Base-by-base conservation (phyloP, 257 asterid species). In the Penstemon davidsonii region DNA sequence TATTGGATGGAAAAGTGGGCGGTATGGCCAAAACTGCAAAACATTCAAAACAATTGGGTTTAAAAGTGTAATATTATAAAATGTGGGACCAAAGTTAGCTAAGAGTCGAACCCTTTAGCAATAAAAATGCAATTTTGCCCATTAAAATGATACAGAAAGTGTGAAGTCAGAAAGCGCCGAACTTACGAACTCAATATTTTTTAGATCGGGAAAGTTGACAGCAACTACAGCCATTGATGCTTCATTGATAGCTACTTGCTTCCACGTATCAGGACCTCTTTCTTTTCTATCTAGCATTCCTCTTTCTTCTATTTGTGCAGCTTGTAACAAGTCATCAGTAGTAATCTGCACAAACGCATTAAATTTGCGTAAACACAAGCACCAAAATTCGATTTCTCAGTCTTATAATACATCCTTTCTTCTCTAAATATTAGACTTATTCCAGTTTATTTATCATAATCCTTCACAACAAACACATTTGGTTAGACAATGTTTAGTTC, bases 281-380 rank as follows among this genome's bases (percentile, higher is more conserved):
- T 88, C 97, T 86, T 83, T 94, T 72, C 84, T 86, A 62, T 91
- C 96, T 57, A 87, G 85, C 95, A 85, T 80, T 64, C 99, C 97
- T 63, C 88, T 75, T 79, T 94, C 97, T 86, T 94, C 99, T 74
- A 94, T 85, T 87, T 94, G 96, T 43, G 96, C 99, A 75, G 99
- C 97, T 94, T 91, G 99, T 75, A 94, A 70, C 85, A 94, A 78
- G 75, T 91, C 97, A 77, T 91, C 97, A 44, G 96, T 94, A 13
- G 97, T 94, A 76, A 94, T 94, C 99, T 94, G 80, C 73, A 61
- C 47, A 82, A 65, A 54, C 15, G 18, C 72, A 69, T 54, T 40
- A 15, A 38, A 67, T 8, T 54, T 42, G 59, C 58, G 53, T 44
- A 65, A 41, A 46, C 10, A 45, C 36, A 50, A 63, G 46, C 59